Evolutionary conservation across 352 stramenopile genomes (phyloP).

Genomic region (Pythium aristosporum): DNA sequence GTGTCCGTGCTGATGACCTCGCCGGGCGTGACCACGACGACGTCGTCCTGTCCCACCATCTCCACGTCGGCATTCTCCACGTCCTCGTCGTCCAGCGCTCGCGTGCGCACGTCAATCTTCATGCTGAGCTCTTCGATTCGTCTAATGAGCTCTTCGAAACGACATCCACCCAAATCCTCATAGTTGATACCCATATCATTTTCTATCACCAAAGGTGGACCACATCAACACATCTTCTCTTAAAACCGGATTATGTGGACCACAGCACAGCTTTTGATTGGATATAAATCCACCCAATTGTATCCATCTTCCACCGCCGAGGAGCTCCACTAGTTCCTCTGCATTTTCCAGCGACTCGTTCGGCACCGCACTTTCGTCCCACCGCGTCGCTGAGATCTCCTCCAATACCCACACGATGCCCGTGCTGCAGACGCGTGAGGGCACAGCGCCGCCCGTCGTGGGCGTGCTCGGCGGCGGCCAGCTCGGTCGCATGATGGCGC

Average conservation of each 20-base stretch:
- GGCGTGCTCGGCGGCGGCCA: slow-evolving; percentile 96
- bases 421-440: slow-evolving; percentile 45
- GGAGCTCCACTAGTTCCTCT: background rate
- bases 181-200: slow-evolving; percentile 4
- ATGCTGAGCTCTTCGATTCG: slow-evolving; percentile 19
- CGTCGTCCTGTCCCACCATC: slow-evolving; percentile 25
- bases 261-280: background rate
- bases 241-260: too few relatives aligned
- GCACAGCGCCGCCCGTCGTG: slow-evolving; percentile 60
- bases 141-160: background rate
- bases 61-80: slow-evolving; percentile 24
- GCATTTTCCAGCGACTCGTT: background rate
- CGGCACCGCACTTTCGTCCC: background rate
- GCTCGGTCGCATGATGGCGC: slow-evolving; percentile 98
- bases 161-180: slow-evolving; percentile 3
- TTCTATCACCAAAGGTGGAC: background rate
- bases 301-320: background rate
- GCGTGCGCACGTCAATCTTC: slow-evolving; percentile 38
- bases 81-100: slow-evolving; percentile 18
- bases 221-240: too few relatives aligned
- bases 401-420: slow-evolving; percentile 37
- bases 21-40: slow-evolving; percentile 73
- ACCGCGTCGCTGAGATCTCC: slow-evolving; percentile 1
- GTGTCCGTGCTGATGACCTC: slow-evolving; percentile 79
- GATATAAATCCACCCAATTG: background rate